These are phyloP conservation scores for Rhodamnia rubescens DNA, from an alignment of 345 rosid genomes.

Conservation along the genomic window DNA sequence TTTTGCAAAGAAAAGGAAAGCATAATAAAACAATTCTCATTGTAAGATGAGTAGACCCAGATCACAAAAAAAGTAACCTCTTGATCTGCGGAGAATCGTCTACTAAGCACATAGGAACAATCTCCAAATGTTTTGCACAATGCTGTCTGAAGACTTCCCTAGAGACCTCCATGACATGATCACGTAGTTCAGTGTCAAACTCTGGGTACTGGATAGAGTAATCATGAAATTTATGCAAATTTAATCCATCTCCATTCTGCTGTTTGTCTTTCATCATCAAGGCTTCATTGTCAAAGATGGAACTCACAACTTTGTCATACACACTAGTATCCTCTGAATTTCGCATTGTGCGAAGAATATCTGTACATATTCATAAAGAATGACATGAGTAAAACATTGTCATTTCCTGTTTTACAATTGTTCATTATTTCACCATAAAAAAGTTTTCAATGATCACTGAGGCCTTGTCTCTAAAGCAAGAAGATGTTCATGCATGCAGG, in stretches of 20 bases:
- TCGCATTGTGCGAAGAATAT: conserved; percentile 69
- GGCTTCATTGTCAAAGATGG: conserved; percentile 70
- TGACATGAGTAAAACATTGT: not conserved
- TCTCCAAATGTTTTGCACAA: conserved; percentile 81
- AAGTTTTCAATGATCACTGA: not conserved
- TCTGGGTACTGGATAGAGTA: conserved; percentile 43
- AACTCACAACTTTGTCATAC: conserved; percentile 76
- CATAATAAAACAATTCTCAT: not conserved
- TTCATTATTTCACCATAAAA: not conserved
- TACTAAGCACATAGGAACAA: conserved; percentile 54
- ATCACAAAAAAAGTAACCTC: conserved; percentile 29
- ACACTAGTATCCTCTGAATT: conserved; percentile 78
- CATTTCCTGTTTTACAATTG: not conserved
- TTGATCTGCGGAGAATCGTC: conserved; percentile 47
- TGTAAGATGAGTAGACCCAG: conserved; percentile 2
- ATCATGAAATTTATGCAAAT: conserved; percentile 26
- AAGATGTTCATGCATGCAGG: not conserved
- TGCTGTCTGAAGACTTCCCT: conserved; percentile 76
- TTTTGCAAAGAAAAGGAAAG: not conserved
- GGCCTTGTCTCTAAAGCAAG: not conserved
- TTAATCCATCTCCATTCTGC: conserved; percentile 26
- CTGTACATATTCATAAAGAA: conserved; percentile 21
- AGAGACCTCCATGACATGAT: conserved; percentile 59
- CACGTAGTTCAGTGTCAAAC: conserved; percentile 67
- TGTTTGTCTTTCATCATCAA: conserved; percentile 35